Evolutionary conservation across 2,329 filamentous ascomycete genomes (phyloP), one percentile per base, ranked within the genome.

Genomic region (Pseudogymnoascus sp.): DNA sequence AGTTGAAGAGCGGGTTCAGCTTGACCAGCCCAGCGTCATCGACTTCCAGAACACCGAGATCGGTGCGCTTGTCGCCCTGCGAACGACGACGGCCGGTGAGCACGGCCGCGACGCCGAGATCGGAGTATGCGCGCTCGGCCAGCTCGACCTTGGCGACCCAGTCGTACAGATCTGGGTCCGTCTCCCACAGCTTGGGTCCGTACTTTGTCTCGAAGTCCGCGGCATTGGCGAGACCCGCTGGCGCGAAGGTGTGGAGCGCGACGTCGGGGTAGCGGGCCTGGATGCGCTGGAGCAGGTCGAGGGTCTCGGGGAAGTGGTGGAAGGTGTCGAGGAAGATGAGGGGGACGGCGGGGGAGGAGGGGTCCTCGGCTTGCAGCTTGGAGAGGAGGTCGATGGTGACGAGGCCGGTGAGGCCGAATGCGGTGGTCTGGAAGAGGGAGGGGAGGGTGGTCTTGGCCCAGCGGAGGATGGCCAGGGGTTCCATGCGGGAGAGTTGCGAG

Each of bases 101-200:
- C 62, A 97, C 90, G 62, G 95, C 95, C 64, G 89, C 88, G 64
- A 97, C 93, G 71, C 89, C 85, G 65, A 97, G 84, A 67, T 96
- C 89, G 17, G 87, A 81, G 77, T 97, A 97, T 6, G 95, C 91
- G 66, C 95, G 87, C 78, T 96, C 88, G 63, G 93, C 91, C 15
- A 95, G 95, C 81, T 99, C 95, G 60, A 99, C 95, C 81, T 99
- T 99, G 78, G 93, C 95, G 67, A 95, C 82, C 83, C 91, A 97
- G 82, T 99, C 95, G 78, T 99, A 99, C 72, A 93, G 84, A 72
- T 97, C 90, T 60, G 92, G 84, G 68, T 95, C 88, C 33, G 81
- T 84, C 74, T 96, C 89, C 87, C 93, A 99, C 59, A 97, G 80
- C 68, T 86, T 85, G 74, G 87, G 81, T 72, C 95, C 95, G 74